Evolutionary conservation across 176 grass and related monocot genomes (phyloP).

Genomic region (Musa acuminata): DNA sequence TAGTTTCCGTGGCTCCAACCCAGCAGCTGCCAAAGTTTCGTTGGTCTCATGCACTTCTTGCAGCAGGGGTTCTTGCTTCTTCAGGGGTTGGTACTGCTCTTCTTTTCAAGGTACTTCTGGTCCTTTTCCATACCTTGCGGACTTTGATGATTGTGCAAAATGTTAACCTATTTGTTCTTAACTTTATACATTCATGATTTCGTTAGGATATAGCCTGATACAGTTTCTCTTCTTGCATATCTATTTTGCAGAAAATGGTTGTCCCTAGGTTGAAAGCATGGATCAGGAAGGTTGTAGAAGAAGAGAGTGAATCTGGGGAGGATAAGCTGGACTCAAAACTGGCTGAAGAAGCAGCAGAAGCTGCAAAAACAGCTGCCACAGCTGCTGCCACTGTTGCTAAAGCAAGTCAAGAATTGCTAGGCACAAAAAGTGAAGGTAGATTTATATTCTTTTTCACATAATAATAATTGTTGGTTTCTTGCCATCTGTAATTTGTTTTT

Average conservation of each 20-base stretch:
- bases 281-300: slow-evolving; percentile 46
- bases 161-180: background rate
- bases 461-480: too few species aligned
- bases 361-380: slow-evolving; percentile 53
- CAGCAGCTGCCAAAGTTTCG: slow-evolving; percentile 31
- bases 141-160: background rate
- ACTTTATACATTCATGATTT: background rate
- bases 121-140: background rate
- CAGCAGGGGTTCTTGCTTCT: slow-evolving; percentile 56
- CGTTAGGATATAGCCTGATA: background rate
- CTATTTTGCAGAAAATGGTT: slow-evolving; percentile 50
- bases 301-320: slow-evolving; percentile 56
- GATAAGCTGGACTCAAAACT: slow-evolving; percentile 43
- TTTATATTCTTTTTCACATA: slow-evolving; percentile 1
- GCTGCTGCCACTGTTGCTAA: slow-evolving; percentile 59
- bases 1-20: slow-evolving; percentile 18
- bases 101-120: slow-evolving; percentile 50
- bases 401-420: slow-evolving; percentile 68
- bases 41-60: slow-evolving; percentile 61
- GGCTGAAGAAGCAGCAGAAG: slow-evolving; percentile 65
- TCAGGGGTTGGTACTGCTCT: slow-evolving; percentile 57
- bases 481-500: too few species aligned
- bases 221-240: slow-evolving; percentile 1
- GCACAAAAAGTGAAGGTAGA: slow-evolving; percentile 72
- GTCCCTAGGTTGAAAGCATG: slow-evolving; percentile 61